Evolutionary conservation across 192 early-diverging fungal genomes (phyloP), one percentile per base, ranked within the genome.

Genomic region (Phlyctochytrium arcticum): DNA sequence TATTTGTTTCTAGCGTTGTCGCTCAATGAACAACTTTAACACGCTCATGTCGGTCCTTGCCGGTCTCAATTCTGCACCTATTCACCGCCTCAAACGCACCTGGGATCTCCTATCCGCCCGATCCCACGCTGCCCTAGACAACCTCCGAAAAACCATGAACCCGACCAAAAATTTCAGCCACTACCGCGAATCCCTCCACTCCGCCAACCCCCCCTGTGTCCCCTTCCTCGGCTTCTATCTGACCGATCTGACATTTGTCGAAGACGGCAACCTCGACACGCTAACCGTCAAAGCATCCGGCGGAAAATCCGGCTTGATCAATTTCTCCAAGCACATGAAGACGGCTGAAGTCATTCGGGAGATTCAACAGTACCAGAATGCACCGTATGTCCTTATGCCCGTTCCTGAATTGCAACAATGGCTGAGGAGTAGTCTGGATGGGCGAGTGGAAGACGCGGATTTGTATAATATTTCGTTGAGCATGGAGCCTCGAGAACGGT

Each of bases 21-120:
- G 87, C 26, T 62, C 71, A 27, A 71, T 98, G 12, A 95, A 98
- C 76, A 99, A 98, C 82, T 99, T 92, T 67, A 94, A 92, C 71
- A 90, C 92, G 8, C 82, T 95, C 34, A 92, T 92, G 78, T 87
- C 94, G 4, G 89, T 97, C 31, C 81, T 94, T 7, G 92, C 92
- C 30, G 92, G 90, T 6, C 86, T 99, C 61, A 89, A 92, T 34
- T 89, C 89, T 4, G 90, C 91, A 2, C 86, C 93, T 3, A 84
- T 99, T 46, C 88, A 90, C 73, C 88, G 97, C 23, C 75, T 98
- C 36, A 89, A 87, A 7, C 85, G 92, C 35, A 96, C 97, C 2
- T 96, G 94, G 93, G 93, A 96, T 39, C 54, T 80, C 23, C 47
- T 83, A 26, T 60, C 67, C 0, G 27, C 34, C 12, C 66, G 73